phyloP scores from a whole-genome alignment of 1,284 basidiomycete genomes.

The Rhodotorula sp. region DNA sequence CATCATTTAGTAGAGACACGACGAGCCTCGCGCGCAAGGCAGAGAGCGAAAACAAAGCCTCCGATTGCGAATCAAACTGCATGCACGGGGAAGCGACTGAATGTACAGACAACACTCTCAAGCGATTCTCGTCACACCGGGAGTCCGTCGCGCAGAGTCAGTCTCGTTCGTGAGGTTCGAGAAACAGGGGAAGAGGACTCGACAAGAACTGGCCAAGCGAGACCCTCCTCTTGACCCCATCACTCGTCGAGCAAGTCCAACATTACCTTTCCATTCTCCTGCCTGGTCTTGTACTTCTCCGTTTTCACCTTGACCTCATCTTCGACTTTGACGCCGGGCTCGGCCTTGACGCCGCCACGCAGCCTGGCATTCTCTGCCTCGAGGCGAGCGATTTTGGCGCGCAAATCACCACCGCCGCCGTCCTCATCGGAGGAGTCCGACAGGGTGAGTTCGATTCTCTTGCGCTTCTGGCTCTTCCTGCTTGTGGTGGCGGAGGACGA shows the following conservation, averaged over 20 bases:
- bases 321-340: not conserved
- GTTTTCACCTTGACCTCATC: not conserved
- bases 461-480: conserved; percentile 16
- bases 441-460: conserved; percentile 8
- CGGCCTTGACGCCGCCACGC: not conserved
- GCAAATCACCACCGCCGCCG: not conserved
- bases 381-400: conserved; percentile 9
- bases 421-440: conserved; percentile 10
- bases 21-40: too few relatives aligned
- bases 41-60: too few relatives aligned
- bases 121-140: too few relatives aligned
- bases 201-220: too few relatives aligned
- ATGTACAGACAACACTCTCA: too few relatives aligned
- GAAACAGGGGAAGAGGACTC: too few relatives aligned
- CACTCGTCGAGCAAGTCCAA: conserved; percentile 16
- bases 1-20: too few relatives aligned
- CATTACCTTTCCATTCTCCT: conserved; percentile 4
- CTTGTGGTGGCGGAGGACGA: not conserved
- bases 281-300: conserved; percentile 7
- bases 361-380: conserved; percentile 6
- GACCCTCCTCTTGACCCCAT: too few relatives aligned
- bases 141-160: too few relatives aligned
- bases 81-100: too few relatives aligned
- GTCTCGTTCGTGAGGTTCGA: too few relatives aligned
- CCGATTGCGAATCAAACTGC: too few relatives aligned